Base-by-base conservation (phyloP, 805 yeast genomes). In the Candida jianshihensis region DNA sequence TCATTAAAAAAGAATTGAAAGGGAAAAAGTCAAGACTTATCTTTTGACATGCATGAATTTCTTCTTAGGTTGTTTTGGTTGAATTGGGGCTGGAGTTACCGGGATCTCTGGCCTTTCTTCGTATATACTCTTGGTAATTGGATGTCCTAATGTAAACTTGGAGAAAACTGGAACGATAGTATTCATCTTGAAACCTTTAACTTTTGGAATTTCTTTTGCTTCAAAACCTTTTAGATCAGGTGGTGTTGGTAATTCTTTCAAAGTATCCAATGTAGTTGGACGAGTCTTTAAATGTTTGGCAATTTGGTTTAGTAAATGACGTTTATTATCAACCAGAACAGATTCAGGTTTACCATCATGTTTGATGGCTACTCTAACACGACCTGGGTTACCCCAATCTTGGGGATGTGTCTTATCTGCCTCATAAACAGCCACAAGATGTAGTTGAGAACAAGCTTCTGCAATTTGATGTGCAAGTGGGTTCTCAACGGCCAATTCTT, bases 341-440 rank as follows among this genome's bases (percentile, higher is more conserved):
- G 56, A 54, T 12, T 61, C 64, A 10, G 68, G 55, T 19, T 58
- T 48, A 2, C 75, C 78, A 10, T 69, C 60, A 33, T 71, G 70
- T 50, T 77, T 81, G 28, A 86, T 46, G 31, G 77, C 64, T 17
- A 88, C 81, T 47, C 95, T 75, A 25, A 92, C 89, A 51, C 97
- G 72, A n/a, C 98, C 98, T 5, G 97, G 94, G 54, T 90, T 90
- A 46, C 97, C 95, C 72, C 81, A 92, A 61, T 90, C 97, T 59
- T 89, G 95, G 11, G 97, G 97, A 61, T 90, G 98, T 1, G 82
- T 60, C 63, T 88, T 92, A 41, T 82, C 86, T 42, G 90, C 78
- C 60, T 85, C 92, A 39, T 78, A 67, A 30, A 81, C 65, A 26
- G 61, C 59, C 4, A 51, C 43, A 20, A 64, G 40, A 12, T 59